Conservation (phyloP, 441 rosid genomes). For the Syzygium syzygioides region DNA sequence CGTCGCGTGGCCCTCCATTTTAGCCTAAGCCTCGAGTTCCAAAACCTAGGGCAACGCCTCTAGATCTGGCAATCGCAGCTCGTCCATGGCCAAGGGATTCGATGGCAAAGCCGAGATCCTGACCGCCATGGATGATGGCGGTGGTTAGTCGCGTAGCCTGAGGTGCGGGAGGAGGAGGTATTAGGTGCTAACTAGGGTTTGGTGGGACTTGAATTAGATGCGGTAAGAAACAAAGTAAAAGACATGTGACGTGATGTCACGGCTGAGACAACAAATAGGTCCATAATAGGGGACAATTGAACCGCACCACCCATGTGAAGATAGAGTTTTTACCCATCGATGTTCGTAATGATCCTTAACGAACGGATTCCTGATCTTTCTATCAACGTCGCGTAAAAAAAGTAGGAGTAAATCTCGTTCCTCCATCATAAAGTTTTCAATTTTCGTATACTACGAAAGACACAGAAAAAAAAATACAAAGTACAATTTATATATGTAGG, state of each 20-base stretch:
- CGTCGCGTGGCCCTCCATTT: neutral
- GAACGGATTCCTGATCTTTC: rapidly evolving
- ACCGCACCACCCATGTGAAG: neutral
- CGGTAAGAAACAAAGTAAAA: neutral
- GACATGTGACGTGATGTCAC: neutral
- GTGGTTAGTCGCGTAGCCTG: neutral
- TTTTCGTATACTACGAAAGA: neutral
- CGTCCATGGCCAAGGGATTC: neutral
- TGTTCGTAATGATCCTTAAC: neutral
- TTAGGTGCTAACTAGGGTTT: neutral
- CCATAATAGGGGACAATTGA: neutral
- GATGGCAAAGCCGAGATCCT: neutral
- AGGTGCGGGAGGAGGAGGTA: neutral
- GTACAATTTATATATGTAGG: neutral
- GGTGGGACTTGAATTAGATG: neutral
- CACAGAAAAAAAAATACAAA: neutral
- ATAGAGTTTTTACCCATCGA: rapidly evolving
- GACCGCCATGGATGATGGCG: neutral
- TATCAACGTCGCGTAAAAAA: neutral
- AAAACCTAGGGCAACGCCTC: neutral
- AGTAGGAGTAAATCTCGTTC: neutral
- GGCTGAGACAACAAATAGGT: neutral
- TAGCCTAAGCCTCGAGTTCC: neutral
- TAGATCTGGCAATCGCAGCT: neutral
- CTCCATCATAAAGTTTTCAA: neutral